phyloP scores from a whole-genome alignment of 148 eudicot genomes.

The Rheum nobile region DNA sequence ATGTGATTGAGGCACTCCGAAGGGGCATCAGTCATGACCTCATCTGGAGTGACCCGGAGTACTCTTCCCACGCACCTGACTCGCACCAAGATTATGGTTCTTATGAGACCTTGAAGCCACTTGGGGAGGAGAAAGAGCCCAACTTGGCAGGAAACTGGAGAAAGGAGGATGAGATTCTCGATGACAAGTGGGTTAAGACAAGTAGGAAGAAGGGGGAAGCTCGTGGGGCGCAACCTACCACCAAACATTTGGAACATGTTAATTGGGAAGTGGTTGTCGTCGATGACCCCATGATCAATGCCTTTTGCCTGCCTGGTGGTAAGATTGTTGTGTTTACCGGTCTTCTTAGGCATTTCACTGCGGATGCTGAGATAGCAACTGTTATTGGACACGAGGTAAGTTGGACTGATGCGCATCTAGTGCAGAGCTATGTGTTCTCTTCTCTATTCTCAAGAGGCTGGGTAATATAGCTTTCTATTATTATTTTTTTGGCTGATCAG shows the following conservation, averaged over 20 bases:
- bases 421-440: background rate
- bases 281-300: conserved; percentile 65
- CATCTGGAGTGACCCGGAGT: conserved; percentile 60
- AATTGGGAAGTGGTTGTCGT: conserved; percentile 88
- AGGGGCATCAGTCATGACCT: conserved; percentile 66
- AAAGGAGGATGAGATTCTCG: conserved; percentile 57
- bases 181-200: conserved; percentile 73
- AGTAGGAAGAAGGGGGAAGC: conserved; percentile 53
- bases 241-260: conserved; percentile 66
- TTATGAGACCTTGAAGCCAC: conserved; percentile 25
- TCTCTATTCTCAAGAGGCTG: background rate
- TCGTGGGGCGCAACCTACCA: conserved; percentile 16
- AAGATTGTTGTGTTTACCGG: conserved; percentile 95
- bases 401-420: background rate
- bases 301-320: conserved; percentile 90
- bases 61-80: conserved; percentile 22
- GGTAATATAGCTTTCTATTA: background rate
- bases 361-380: conserved; percentile 80
- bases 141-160: conserved; percentile 24
- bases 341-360: conserved; percentile 46
- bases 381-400: conserved; percentile 88
- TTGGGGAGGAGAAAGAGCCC: background rate
- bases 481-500: conserved; percentile 13
- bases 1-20: conserved; percentile 58
- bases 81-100: conserved; percentile 12